Conservation (phyloP, 2,329 filamentous ascomycete genomes). For the Cordyceps fumosorosea region DNA sequence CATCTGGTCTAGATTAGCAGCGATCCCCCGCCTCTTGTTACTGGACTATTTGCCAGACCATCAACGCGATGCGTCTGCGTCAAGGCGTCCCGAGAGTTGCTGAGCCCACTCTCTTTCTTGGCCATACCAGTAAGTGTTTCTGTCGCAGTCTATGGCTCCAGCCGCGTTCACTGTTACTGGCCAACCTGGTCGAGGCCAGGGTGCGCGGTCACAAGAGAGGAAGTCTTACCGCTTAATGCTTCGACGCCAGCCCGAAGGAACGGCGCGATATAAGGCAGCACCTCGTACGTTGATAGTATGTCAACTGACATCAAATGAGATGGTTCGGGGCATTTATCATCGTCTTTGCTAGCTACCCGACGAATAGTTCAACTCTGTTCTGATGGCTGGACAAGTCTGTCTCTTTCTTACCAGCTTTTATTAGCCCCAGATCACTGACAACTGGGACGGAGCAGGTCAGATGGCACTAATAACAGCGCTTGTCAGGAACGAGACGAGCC, state of each 20-base stretch:
- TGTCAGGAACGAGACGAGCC: neutral
- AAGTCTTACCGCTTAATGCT: too few species aligned
- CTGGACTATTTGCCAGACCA: neutral
- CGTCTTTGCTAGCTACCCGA: neutral
- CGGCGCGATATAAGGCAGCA: neutral
- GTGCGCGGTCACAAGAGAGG: neutral
- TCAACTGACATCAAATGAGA: neutral
- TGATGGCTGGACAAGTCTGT: neutral
- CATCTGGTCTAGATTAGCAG: neutral
- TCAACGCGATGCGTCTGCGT: neutral
- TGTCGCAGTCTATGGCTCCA: neutral
- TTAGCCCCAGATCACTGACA: constrained; percentile 7
- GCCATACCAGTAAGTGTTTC: neutral
- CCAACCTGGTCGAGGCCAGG: neutral
- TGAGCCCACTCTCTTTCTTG: neutral
- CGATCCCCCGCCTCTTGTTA: neutral
- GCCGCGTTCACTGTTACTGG: neutral
- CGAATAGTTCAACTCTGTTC: neutral
- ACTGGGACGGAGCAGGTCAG: neutral
- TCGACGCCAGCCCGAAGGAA: neutral
- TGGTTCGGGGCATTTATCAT: neutral
- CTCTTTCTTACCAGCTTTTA: neutral
- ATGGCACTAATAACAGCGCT: constrained; percentile 10
- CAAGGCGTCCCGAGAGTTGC: neutral
- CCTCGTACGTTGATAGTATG: neutral